phyloP scores from a whole-genome alignment of 2,329 filamentous ascomycete genomes.

The Colletotrichum neosansevieriae region DNA sequence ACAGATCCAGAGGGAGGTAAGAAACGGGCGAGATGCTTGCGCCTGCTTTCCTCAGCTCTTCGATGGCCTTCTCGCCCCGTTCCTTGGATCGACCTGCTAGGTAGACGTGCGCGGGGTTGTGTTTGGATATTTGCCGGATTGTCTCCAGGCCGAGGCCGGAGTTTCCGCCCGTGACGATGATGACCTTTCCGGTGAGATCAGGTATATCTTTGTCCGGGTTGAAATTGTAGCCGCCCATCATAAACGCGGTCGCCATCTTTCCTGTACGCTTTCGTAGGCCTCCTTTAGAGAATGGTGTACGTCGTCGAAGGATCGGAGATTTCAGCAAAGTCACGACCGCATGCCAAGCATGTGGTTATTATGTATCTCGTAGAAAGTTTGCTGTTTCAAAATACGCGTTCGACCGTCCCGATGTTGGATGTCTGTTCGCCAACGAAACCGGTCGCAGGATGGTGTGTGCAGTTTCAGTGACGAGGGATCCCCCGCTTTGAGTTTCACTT shows the following conservation, averaged over 20 bases:
- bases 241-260: constrained; percentile 27
- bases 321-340: fast-evolving
- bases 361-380: constrained; percentile 20
- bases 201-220: constrained; percentile 47
- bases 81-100: constrained; percentile 39
- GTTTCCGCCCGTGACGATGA: constrained; percentile 55
- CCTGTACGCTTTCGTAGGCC: background rate
- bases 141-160: constrained; percentile 56
- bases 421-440: constrained; percentile 2
- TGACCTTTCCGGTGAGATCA: constrained; percentile 49
- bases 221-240: constrained; percentile 34
- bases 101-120: constrained; percentile 43
- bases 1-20: constrained; percentile 32
- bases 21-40: constrained; percentile 14
- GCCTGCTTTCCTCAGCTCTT: constrained; percentile 14
- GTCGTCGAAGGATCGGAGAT: background rate
- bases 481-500: constrained; percentile 4
- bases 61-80: constrained; percentile 34
- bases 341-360: background rate
- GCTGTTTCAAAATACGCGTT: constrained; percentile 21
- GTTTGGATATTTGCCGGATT: constrained; percentile 53
- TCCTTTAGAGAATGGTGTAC: background rate
- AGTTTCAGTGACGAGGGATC: constrained; percentile 8
- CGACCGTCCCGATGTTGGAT: constrained; percentile 23
- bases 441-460: constrained; percentile 7